Evolutionary conservation across 176 grass and related monocot genomes (phyloP), one percentile per base, ranked within the genome.

Genomic region (Cocos nucifera): DNA sequence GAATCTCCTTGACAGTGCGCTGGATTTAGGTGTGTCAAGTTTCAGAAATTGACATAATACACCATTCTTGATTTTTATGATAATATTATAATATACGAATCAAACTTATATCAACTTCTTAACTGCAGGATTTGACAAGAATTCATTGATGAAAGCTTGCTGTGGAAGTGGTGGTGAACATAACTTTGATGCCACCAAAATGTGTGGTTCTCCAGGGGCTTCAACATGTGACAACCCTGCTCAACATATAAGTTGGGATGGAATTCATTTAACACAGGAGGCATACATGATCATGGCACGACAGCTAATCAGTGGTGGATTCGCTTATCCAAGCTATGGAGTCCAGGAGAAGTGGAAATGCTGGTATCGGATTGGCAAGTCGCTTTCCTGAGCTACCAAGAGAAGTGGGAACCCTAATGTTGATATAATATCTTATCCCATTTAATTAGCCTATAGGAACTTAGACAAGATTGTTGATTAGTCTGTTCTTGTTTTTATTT

Each of bases 251-350:
- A 96, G 80, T 44, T 96, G 92, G 92, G 86, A 96, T 0, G 92
- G 92, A 59, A 82, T 96, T 58, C 92, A 96, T 71, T 75, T 96
- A 52, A 96, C 86, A 0, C 92, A 96, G 53, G 78, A 83, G 58
- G 92, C 86, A 0, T 90, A 96, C 78, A 73, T 32, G 78, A 62
- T 80, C 17, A 74, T 96, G 22, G 91, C 91, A 0, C 19, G 82
- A 4, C 77, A 86, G 18, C 65, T 96, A 1, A 57, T 96, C 64
- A 84, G 80, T 53, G 56, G 87, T 26, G 91, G 91, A 0, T 90
- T 87, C 3, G 75, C 80, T 10, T 80, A 79, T 8, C 91, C 91
- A 3, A 73, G 7, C 22, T 27, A 87, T 17, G 67, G 39, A 4
- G 83, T 90, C 54, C 77, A 85, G 9, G 75, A 78, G 4, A 83